Base-by-base conservation (phyloP, 2,329 filamentous ascomycete species). In the Colletotrichum graminicola region DNA sequence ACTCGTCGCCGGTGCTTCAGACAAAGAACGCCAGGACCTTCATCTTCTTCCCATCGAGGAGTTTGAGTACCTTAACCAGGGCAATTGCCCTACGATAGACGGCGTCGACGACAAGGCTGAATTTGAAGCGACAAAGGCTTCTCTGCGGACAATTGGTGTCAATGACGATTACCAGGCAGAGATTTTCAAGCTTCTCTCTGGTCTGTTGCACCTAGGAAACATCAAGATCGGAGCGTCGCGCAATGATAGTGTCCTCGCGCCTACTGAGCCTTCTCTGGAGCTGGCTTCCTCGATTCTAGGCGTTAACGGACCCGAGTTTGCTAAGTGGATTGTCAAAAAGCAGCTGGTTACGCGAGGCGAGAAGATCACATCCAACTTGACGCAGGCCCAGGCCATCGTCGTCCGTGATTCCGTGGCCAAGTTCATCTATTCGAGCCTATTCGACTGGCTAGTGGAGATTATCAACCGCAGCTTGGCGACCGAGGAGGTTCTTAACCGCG, bases 261-360 rank as follows among this genome's bases (percentile, higher is more conserved):
- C 94, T 0, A 90, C 90, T 0, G 96, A 99, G 79, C 93, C 95
- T 5, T 91, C 94, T 21, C 84, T 99, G 64, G 88, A 93, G 66
- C 92, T 91, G 77, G 95, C 96, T 67, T 95, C 94, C 78, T 85
- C 88, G 16, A 93, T 98, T 72, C 89, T 99, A 45, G 96, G 96
- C 29, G 97, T 99, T 71, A 90, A 98, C 79, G 88, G 91, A 2
- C 84, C 88, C 39, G 93, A 95, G 75, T 98, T 99, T 79, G 92
- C 96, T 62, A 97, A 95, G 82, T 99, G 96, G 96, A 98, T 95
- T 63, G 94, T 98, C 73, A 99, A 99, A 89, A 99, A 99, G 84
- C 96, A 99, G 82, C 89, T 99, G 71, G 91, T 98, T 74, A 99
- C 96, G 18, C 91, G 96, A 79, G 96, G 95, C 59, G 96, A 99